Base-by-base conservation (phyloP, 768 basidiomycete species). In the Sistotremastrum niveocremeum region DNA sequence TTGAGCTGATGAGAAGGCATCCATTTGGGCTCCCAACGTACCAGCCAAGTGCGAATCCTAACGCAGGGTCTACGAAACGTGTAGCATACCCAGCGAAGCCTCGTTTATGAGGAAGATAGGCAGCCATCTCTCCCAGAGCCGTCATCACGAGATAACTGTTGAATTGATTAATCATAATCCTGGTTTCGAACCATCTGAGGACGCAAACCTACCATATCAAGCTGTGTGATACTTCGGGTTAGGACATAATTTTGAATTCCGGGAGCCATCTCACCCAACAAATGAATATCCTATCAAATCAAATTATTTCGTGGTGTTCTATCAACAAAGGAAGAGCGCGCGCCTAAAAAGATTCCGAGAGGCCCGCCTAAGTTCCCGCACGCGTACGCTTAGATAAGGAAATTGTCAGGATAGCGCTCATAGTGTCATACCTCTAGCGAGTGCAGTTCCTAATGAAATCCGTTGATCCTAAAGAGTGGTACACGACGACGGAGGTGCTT, bases 21-120 rank as follows among this genome's bases (percentile, higher is more conserved):
- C 4, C 29, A 5, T 9, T 56, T 69, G 51, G 41, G 71, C 69
- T 76, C 76, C 49, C 72, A 56, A 38, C 70, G 79, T 41, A 78
- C 79, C 11, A 80, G 59, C 45, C 50, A 38, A 51, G 54, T 10
- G 75, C 78, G 57, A 82, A 81, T 36, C 76, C 79, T 39, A 80
- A 67, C 20, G 79, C 77, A 43, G 79, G 79, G 57, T 81, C 79
- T 20, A 75, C 73, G 53, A 78, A 79, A 41, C 79, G 73, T 2
- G 76, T 73, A 0, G 77, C 76, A 54, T 79, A 78, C 2, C 76
- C 77, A 44, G 60, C 53, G 50, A 65, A 69, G 3, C 74, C 77
- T 50, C 75, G 75, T 59, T 79, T 79, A 60, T 77, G 74, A 10
- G 74, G 74, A 37, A 74, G 57, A 54, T 67, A 64, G 33, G 63